Evolutionary conservation across 768 basidiomycete species (phyloP).

Genomic region (Sporobolomyces pararoseus): DNA sequence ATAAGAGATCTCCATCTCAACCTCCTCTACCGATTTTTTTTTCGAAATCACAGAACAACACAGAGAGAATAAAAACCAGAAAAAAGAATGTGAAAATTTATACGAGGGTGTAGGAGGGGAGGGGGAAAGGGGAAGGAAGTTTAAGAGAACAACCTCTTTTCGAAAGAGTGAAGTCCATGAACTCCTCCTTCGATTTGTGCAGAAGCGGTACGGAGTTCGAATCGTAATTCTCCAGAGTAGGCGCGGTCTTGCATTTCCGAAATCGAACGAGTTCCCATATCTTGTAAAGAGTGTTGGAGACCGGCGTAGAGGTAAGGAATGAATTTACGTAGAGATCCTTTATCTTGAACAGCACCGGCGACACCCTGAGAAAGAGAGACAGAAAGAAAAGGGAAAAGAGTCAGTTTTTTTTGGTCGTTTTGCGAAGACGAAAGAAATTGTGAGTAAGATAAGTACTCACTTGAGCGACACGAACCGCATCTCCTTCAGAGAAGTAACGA

Average conservation of each 20-base stretch:
- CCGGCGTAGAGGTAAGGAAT: slow-evolving; percentile 60
- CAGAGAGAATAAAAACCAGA: neutral
- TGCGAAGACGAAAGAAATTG: neutral
- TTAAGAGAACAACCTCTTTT: slow-evolving; percentile 52
- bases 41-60: neutral
- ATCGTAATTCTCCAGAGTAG: slow-evolving; percentile 65
- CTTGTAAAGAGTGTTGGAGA: slow-evolving; percentile 85
- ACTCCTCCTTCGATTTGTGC: slow-evolving; percentile 95
- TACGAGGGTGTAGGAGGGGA: neutral
- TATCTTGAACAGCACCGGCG: slow-evolving; percentile 93
- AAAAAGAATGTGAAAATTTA: neutral
- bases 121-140: neutral
- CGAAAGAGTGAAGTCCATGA: slow-evolving; percentile 86
- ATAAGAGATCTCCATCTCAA: no score
- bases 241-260: slow-evolving; percentile 66
- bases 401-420: no score
- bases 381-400: neutral
- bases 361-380: slow-evolving; percentile 64
- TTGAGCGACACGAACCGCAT: slow-evolving; percentile 84
- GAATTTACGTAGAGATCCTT: slow-evolving; percentile 89
- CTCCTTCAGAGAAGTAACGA: slow-evolving; percentile 89
- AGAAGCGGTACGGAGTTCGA: slow-evolving; percentile 88
- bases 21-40: no score
- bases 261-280: slow-evolving; percentile 74
- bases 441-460: slow-evolving; percentile 15